Conservation (phyloP, 139 green algal species). For the Yamagishiella unicocca region DNA sequence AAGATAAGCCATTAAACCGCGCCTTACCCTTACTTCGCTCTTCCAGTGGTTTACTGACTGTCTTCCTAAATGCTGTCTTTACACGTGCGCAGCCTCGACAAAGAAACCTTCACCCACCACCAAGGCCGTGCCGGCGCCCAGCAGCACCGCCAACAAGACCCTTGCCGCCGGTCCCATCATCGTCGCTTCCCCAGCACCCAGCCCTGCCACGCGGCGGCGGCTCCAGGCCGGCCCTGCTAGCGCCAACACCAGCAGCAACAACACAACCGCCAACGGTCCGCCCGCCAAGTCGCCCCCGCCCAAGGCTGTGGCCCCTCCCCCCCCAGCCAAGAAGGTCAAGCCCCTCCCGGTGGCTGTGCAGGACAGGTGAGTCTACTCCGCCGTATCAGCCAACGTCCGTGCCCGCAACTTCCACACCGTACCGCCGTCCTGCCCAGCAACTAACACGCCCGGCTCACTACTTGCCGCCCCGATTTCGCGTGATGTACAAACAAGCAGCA, state of each 20-base stretch:
- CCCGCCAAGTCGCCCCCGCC: too few species aligned
- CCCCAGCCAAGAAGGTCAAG: neutral
- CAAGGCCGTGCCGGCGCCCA: neutral
- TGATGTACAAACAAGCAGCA: too few species aligned
- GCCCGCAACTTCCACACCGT: too few species aligned
- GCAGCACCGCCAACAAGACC: neutral
- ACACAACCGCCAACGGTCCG: neutral
- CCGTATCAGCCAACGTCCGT: neutral
- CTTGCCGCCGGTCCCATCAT: neutral
- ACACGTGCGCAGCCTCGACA: too few species aligned
- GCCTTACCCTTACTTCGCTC: too few species aligned
- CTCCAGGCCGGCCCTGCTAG: too few species aligned
- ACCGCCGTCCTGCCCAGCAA: too few species aligned
- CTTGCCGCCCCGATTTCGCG: too few species aligned
- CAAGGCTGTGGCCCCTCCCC: neutral
- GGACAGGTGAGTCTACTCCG: neutral
- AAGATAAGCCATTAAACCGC: too few species aligned
- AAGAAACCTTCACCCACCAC: neutral
- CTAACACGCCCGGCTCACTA: too few species aligned
- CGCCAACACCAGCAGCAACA: neutral
- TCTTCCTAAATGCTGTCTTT: neutral
- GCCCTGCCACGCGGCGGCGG: too few species aligned
- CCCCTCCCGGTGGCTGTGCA: slow-evolving; percentile 6
- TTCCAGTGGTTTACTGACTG: neutral
- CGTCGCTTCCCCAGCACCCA: too few species aligned